A percentile compares a stretch with the other conserved stretches of the same genome.
phyloP scores from a whole-genome alignment of 1,139 yeast species.

The Blastobotrys elegans region DNA sequence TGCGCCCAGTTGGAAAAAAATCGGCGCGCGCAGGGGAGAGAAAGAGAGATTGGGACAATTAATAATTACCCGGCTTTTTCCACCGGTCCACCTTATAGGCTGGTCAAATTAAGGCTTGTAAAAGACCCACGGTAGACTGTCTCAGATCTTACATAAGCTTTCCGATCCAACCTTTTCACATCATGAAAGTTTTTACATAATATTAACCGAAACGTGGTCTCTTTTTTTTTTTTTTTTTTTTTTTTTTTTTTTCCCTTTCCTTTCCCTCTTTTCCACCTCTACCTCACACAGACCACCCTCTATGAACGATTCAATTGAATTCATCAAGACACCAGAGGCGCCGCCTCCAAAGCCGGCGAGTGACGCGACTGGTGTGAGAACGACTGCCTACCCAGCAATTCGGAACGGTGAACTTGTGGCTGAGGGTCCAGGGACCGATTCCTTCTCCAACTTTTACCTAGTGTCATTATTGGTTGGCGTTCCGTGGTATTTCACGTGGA shows the following conservation, averaged over 20 bases:
- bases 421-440: conserved; percentile 82
- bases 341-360: conserved; percentile 49
- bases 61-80: too few species aligned
- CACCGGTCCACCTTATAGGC: too few species aligned
- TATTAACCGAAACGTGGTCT: background rate
- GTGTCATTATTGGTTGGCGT: conserved; percentile 49
- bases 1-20: background rate
- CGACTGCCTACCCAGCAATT: conserved; percentile 66
- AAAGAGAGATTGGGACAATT: too few species aligned
- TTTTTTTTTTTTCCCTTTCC: background rate
- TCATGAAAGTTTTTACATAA: too few species aligned
- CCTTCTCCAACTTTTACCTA: conserved; percentile 63
- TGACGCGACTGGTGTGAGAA: conserved; percentile 52
- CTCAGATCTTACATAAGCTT: too few species aligned
- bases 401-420: conserved; percentile 86
- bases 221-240: background rate
- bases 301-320: conserved; percentile 30
- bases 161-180: too few species aligned
- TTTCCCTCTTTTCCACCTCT: background rate
- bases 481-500: conserved; percentile 61
- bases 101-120: too few species aligned
- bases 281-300: too few species aligned
- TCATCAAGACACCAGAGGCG: conserved; percentile 56
- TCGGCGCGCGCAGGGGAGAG: background rate
- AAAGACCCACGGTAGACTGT: too few species aligned